These are phyloP conservation scores for Albatrellus sp. DNA, from an alignment of 1,284 basidiomycete genomes.

Conservation along the genomic window DNA sequence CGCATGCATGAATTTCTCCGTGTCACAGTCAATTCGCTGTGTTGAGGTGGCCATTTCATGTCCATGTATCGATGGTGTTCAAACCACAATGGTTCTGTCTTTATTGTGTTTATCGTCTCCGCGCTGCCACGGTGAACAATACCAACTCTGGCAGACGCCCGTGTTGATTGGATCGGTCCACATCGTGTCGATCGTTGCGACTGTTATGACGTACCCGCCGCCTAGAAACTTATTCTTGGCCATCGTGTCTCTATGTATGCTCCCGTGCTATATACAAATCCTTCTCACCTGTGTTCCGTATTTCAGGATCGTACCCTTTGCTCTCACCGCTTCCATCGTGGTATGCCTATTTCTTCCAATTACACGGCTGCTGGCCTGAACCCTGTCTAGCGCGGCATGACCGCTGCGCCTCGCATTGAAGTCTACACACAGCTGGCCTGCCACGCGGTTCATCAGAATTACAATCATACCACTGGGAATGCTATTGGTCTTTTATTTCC, in stretches of 20 bases:
- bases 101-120: neutral
- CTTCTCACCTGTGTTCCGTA: conserved; percentile 1
- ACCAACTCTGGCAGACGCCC: no score
- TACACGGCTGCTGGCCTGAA: conserved; percentile 6
- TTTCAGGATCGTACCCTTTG: conserved; percentile 63
- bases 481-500: conserved; percentile 12
- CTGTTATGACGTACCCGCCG: no score
- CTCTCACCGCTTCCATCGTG: conserved; percentile 47
- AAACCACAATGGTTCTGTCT: no score
- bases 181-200: no score
- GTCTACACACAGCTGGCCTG: conserved; percentile 70
- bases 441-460: conserved; percentile 35
- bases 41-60: neutral
- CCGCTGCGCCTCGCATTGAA: conserved; percentile 62
- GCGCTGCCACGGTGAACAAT: neutral
- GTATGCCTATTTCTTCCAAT: conserved; percentile 21
- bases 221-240: neutral
- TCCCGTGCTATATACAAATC: conserved; percentile 7
- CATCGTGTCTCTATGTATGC: neutral
- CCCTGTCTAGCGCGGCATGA: conserved; percentile 51
- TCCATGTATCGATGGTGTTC: no score
- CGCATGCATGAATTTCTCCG: neutral
- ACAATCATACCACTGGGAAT: conserved; percentile 24
- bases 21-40: neutral
- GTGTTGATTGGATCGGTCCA: no score